Conservation (phyloP, 176 grass and related monocot genomes). For the Musa beccarii region DNA sequence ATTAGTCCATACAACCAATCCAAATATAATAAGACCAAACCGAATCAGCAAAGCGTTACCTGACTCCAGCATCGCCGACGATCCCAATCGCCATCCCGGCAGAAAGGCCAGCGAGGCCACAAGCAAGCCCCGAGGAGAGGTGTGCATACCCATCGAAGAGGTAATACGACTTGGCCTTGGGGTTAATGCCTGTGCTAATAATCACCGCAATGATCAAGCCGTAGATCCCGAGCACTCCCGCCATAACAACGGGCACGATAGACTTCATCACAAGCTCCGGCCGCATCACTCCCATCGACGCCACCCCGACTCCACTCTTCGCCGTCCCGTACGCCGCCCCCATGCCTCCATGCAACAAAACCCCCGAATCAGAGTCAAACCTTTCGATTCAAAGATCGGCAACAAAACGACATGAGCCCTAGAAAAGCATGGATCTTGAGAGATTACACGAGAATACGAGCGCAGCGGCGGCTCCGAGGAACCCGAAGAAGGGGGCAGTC, state of each 20-base stretch:
- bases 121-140: not conserved
- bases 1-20: too few species aligned
- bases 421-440: not conserved
- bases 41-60: not conserved
- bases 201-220: not conserved
- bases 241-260: not conserved
- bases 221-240: constrained; percentile 1
- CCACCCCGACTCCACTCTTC: not conserved
- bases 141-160: not conserved
- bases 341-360: not conserved
- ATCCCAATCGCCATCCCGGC: not conserved
- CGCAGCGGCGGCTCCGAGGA: not conserved
- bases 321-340: not conserved
- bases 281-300: not conserved
- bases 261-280: constrained; percentile 4
- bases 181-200: not conserved
- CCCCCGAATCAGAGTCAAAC: not conserved
- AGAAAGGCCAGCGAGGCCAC: not conserved
- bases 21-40: too few species aligned
- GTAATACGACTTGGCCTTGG: not conserved
- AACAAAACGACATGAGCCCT: not conserved
- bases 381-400: not conserved
- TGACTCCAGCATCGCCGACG: not conserved
- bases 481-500: not conserved
- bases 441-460: not conserved